phyloP scores from a whole-genome alignment of 1,284 basidiomycete genomes.

The Trichosporon inkin region DNA sequence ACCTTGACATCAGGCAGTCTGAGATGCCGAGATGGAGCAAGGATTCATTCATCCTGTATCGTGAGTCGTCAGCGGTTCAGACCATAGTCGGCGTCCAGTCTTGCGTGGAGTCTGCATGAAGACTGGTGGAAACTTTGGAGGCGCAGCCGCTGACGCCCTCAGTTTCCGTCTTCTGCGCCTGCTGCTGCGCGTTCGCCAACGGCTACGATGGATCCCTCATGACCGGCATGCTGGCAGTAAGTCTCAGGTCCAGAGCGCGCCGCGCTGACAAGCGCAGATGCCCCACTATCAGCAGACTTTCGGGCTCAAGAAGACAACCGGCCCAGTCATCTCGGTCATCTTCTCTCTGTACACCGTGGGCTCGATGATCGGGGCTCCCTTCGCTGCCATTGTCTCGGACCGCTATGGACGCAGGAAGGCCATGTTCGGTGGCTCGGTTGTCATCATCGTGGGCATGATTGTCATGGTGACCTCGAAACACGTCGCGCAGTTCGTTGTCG shows the following conservation, averaged over 20 bases:
- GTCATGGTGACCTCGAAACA: constrained; percentile 33
- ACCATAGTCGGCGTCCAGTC: background rate
- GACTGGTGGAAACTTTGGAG: background rate
- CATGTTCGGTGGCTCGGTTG: constrained; percentile 53
- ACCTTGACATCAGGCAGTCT: constrained; percentile 21
- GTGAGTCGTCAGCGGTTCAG: constrained; percentile 14
- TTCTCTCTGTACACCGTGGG: constrained; percentile 35
- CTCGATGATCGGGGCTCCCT: constrained; percentile 23
- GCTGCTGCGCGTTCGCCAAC: constrained; percentile 38
- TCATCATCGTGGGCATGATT: constrained; percentile 52
- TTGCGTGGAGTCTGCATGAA: too few species aligned
- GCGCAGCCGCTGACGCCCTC: background rate
- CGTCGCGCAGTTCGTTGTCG: constrained; percentile 41
- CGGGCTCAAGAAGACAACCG: constrained; percentile 22
- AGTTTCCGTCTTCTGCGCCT: constrained; percentile 32
- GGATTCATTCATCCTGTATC: constrained; percentile 27
- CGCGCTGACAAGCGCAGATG: constrained; percentile 25
- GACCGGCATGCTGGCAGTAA: constrained; percentile 13
- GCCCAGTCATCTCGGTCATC: constrained; percentile 27
- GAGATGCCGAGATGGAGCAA: constrained; percentile 28
- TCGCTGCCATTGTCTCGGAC: constrained; percentile 37
- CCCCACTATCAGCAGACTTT: constrained; percentile 30
- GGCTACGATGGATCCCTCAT: constrained; percentile 33
- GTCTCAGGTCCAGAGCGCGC: background rate
- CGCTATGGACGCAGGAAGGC: constrained; percentile 56